Base-by-base conservation (phyloP, 768 basidiomycete species). In the Fibroporia radiculosa region DNA sequence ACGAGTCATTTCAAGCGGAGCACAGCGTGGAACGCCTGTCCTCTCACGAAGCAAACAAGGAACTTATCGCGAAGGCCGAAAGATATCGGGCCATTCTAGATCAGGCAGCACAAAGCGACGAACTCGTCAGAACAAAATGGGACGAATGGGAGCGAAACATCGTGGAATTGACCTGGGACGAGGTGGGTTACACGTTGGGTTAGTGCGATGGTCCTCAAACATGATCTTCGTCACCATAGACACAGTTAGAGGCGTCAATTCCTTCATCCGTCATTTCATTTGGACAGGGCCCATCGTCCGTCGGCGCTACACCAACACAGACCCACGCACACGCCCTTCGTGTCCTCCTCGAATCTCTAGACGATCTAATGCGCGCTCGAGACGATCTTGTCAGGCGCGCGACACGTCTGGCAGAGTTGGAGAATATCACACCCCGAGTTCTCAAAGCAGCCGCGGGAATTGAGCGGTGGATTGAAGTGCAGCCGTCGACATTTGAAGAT, bases 401-500 rank as follows among this genome's bases (percentile, higher is more conserved):
- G 3, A 70, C 75, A 40, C 71, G 74, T 13, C 66, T 83, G 6
- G 73, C 77, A 0, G 73, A 74, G 6, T 68, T 69, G 0, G 92
- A 95, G 48, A 84, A 95, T 56, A 81, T 97, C 38, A 73, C 75
- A 11, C 66, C 75, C 5, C 73, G 76, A 1, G 77, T 98, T 19
- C 54, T 86, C 50, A 73, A 69, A 40, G 80, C 80, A 19, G 80
- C 89, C 0, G 68, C 73, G 13, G 75, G 75, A 2, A 71, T 92
- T 35, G 81, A 83, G 41, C 71, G 74, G 20, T 73, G 84, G 60
- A 66, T 69, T 3, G 81, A 90, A 54, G 76, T 90, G 14, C 79
- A 82, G 27, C 80, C 93, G 0, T 84, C 81, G 19, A 84, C 85
- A 82, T 97, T 97, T 58, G 88, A 93, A 56, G 84, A 86, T 44